Base-by-base conservation (phyloP, 371 early-diverging fungal species). In the Fennellomyces sp. region DNA sequence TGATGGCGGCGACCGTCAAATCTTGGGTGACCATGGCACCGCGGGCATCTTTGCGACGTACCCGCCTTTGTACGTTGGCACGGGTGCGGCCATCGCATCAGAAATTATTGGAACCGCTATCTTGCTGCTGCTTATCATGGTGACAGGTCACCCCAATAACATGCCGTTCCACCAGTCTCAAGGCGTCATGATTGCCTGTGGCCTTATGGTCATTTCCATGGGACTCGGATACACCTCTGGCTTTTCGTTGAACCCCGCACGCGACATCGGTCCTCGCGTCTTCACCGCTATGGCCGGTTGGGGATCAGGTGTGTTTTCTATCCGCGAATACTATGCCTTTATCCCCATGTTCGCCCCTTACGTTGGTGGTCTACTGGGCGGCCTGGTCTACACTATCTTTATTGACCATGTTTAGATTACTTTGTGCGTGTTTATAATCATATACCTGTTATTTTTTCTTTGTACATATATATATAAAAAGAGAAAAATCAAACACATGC, bases 251-350 rank as follows among this genome's bases (percentile, higher is more conserved):
- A 95, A 95, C 71, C 94, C 93, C 42, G 95, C 95, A 17, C 88
- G 94, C 68, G 95, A 95, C 75, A 70, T 95, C 62, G 95, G 93
- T n/a, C 94, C 95, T 12, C 88, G 95, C 48, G 65, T 92, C 17
- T 91, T 94, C 65, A 88, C 92, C 28, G 74, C 85, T 28, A 61
- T 90, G 38, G 89, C 88, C 8, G 65, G 92, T n/a, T 95, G 91
- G 85, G 92, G 94, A 27, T 41, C 70, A 19, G 82, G 81, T 17
- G 88, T 87, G 28, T 91, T 94, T 73, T 75, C 82, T 3, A 77
- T 76, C 15, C 76, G 81, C 60, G 66, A 85, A 42, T 85, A 86
- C 72, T 91, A 89, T 66, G 87, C 90, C 62, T 85, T 90, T 83
- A 84, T 94, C n/a, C 94, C 95, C 28, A 73, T 88, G 54, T 76